A percentile compares a stretch with the other conserved stretches of the same genome.
Conservation (phyloP, 2,329 filamentous ascomycete species). For the Huntiella savannae region DNA sequence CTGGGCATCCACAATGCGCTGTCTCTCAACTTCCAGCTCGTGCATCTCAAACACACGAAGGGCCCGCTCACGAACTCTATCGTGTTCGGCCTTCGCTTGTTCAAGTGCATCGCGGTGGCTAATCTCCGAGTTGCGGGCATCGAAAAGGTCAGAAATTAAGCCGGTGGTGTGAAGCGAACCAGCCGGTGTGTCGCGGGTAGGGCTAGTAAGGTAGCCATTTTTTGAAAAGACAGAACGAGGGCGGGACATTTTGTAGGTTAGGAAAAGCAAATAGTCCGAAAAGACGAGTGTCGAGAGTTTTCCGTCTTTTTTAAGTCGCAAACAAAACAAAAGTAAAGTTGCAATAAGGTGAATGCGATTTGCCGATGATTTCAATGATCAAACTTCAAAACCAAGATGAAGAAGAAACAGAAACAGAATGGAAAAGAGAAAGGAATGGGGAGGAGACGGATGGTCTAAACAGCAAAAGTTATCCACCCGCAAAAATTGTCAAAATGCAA, state of each 20-base stretch:
- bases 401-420: no score
- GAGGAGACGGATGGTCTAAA: no score
- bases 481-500: no score
- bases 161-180: conserved; percentile 20
- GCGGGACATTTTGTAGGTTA: conserved; percentile 5
- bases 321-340: no score
- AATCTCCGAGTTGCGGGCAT: conserved; percentile 41
- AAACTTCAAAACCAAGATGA: no score
- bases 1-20: conserved; percentile 25
- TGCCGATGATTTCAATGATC: no score
- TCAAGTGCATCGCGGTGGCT: conserved; percentile 47
- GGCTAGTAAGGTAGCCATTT: conserved; percentile 14
- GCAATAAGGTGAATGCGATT: no score
- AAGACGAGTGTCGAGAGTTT: no score
- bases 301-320: no score
- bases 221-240: conserved; percentile 6
- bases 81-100: conserved; percentile 45
- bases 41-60: conserved; percentile 29
- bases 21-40: conserved; percentile 26
- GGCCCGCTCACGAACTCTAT: conserved; percentile 37
- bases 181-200: conserved; percentile 21
- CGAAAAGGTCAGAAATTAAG: conserved; percentile 42
- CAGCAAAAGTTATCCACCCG: no score
- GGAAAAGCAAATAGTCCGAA: no score
- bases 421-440: no score